Evolutionary conservation across 306 rosid species (phyloP).

Genomic region (Ammopiptanthus mongolicus): DNA sequence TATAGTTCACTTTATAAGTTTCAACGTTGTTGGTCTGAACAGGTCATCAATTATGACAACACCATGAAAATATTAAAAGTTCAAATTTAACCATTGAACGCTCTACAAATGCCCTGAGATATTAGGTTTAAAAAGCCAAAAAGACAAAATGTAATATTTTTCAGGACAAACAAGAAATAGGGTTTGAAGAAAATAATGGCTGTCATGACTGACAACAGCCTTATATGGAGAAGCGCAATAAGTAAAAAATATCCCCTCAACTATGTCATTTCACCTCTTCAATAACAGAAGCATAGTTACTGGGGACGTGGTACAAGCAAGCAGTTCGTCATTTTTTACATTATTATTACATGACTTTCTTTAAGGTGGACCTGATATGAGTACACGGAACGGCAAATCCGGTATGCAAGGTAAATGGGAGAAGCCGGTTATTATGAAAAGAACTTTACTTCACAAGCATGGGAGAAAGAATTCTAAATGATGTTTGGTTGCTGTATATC

Average conservation of each 20-base stretch:
- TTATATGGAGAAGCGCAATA: not conserved
- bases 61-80: not conserved
- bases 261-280: not conserved
- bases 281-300: not conserved
- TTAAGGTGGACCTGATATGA: too few relatives aligned
- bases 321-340: too few relatives aligned
- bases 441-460: not conserved
- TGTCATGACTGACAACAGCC: not conserved
- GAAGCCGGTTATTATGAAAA: too few relatives aligned
- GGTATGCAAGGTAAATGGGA: too few relatives aligned
- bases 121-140: not conserved
- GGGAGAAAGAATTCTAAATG: not conserved
- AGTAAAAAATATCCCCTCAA: not conserved
- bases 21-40: not conserved
- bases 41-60: not conserved
- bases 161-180: too few relatives aligned
- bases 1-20: too few relatives aligned
- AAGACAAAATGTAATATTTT: not conserved
- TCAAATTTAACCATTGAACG: not conserved
- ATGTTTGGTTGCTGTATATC: constrained; percentile 15
- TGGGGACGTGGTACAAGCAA: too few relatives aligned
- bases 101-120: too few relatives aligned
- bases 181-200: too few relatives aligned
- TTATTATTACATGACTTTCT: too few relatives aligned
- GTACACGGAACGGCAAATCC: too few relatives aligned